Percentiles rank a stretch among this genome's conserved stretches.
Conservation (phyloP, 1,139 yeast genomes). For the Pneumocystis wakefieldiae region DNA sequence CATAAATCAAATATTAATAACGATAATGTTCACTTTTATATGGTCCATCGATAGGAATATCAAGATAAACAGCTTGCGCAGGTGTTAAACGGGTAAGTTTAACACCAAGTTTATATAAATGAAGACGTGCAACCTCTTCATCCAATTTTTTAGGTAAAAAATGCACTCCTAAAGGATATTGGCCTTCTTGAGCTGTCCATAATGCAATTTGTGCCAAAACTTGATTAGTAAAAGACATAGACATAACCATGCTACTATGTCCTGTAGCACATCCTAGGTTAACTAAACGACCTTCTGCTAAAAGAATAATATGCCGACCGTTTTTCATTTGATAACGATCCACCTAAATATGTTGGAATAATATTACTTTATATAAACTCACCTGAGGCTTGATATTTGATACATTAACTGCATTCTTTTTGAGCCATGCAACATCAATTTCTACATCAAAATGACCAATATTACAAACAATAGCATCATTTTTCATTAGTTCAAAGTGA, state of each 20-base stretch:
- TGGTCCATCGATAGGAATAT: conserved; percentile 89
- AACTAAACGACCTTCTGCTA: conserved; percentile 99
- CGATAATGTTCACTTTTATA: conserved; percentile 39
- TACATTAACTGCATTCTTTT: conserved; percentile 75
- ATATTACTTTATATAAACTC: conserved; percentile 84
- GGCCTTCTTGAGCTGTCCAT: conserved; percentile 74
- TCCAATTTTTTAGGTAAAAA: conserved; percentile 95
- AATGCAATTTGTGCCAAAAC: conserved; percentile 98
- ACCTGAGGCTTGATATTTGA: conserved; percentile 99
- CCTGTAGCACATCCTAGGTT: conserved; percentile 99
- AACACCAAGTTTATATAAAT: conserved; percentile 90
- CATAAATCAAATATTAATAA: background rate
- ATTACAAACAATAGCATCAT: conserved; percentile 99
- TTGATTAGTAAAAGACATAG: conserved; percentile 99
- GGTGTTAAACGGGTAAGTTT: conserved; percentile 62
- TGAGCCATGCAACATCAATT: conserved; percentile 97
- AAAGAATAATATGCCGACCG: conserved; percentile 90
- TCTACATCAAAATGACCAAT: conserved; percentile 99
- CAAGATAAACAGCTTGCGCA: conserved; percentile 90
- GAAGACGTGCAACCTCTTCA: conserved; percentile 97
- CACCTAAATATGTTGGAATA: conserved; percentile 78
- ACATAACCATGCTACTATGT: conserved; percentile 57
- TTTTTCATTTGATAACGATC: conserved; percentile 86
- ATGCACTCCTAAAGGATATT: conserved; percentile 89
- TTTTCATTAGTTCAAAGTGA: conserved; percentile 89